These are phyloP conservation scores for Fusarium austroafricanum DNA, from an alignment of 2,329 filamentous ascomycete species.

Conservation along the genomic window DNA sequence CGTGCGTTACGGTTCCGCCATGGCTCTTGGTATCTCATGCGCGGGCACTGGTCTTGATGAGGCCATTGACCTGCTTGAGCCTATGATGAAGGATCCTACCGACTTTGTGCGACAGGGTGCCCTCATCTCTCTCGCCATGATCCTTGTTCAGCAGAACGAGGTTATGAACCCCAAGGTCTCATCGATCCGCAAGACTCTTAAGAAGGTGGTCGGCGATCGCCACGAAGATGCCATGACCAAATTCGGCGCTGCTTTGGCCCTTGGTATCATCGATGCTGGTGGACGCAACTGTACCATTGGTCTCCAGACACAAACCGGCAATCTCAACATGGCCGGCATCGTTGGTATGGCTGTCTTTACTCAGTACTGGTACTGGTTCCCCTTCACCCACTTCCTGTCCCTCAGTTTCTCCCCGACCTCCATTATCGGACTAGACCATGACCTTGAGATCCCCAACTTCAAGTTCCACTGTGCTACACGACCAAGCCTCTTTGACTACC, in stretches of 20 bases:
- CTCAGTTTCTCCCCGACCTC: conserved; percentile 97
- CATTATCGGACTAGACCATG: conserved; percentile 93
- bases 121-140: conserved; percentile 94
- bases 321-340: conserved; percentile 98
- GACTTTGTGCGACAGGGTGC: conserved; percentile 98
- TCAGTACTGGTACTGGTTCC: conserved; percentile 99
- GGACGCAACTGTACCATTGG: conserved; percentile 99
- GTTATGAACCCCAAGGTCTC: conserved; percentile 97
- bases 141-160: conserved; percentile 99
- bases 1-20: conserved; percentile 95
- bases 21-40: conserved; percentile 98
- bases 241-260: conserved; percentile 91
- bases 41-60: conserved; percentile 96
- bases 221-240: conserved; percentile 99
- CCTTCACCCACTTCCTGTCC: conserved; percentile 95
- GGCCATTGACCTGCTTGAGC: conserved; percentile 95
- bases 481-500: conserved; percentile 97
- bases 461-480: conserved; percentile 96
- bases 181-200: conserved; percentile 89
- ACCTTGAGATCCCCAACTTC: conserved; percentile 92
- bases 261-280: conserved; percentile 97
- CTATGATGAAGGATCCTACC: conserved; percentile 99
- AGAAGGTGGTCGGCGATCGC: conserved; percentile 92
- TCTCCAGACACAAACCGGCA: conserved; percentile 96
- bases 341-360: conserved; percentile 98